Evolutionary conservation across 371 early-diverging fungal genomes (phyloP).

Genomic region (Mycotypha africana): DNA sequence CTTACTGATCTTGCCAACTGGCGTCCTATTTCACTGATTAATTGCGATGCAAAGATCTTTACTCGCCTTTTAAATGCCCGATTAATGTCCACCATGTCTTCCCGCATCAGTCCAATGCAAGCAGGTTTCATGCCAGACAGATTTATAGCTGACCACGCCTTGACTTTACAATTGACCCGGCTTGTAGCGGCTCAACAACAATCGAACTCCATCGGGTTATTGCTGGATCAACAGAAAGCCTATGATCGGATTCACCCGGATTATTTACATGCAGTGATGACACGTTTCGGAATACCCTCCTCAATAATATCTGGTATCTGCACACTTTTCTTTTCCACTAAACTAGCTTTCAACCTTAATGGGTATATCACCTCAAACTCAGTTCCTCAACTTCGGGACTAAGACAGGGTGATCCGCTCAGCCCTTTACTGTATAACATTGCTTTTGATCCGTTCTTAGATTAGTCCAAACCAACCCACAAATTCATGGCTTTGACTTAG

Average conservation of each 20-base stretch:
- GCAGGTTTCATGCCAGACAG: constrained; percentile 8
- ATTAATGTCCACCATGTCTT: background rate
- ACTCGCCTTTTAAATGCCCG: constrained; percentile 12
- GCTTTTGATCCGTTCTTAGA: constrained; percentile 11
- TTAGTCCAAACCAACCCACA: too few relatives aligned
- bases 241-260: constrained; percentile 13
- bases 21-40: constrained; percentile 15
- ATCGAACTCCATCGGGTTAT: constrained; percentile 2
- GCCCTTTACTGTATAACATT: constrained; percentile 12
- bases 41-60: constrained; percentile 12
- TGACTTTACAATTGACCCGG: background rate
- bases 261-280: constrained; percentile 3
- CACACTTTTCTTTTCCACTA: constrained; percentile 15
- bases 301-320: background rate
- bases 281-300: constrained; percentile 7
- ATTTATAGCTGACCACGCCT: constrained; percentile 9
- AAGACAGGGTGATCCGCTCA: constrained; percentile 9
- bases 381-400: constrained; percentile 5
- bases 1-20: constrained; percentile 10
- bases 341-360: constrained; percentile 16
- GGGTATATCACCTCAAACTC: constrained; percentile 4
- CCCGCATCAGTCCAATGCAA: background rate
- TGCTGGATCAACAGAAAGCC: constrained; percentile 17
- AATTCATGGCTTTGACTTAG: too few relatives aligned
- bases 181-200: background rate